A percentile compares a stretch with the other conserved stretches of the same genome.
Conservation (phyloP, 352 stramenopile genomes). For the Albugo candida region DNA sequence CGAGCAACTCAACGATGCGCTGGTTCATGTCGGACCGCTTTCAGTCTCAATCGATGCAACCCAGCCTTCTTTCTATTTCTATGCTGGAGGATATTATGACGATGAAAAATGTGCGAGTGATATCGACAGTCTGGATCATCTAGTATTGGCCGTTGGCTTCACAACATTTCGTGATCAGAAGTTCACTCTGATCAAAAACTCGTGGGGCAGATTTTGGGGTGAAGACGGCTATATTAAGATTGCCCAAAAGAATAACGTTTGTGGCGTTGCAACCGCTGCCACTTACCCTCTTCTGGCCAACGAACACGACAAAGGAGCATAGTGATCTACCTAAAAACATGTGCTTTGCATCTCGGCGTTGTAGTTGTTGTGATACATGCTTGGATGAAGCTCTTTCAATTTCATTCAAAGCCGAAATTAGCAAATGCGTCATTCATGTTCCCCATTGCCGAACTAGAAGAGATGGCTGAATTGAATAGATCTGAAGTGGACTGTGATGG, state of each 20-base stretch:
- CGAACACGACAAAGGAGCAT: background rate
- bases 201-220: conserved; percentile 86
- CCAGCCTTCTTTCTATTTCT: conserved; percentile 80
- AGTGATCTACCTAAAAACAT: too few species aligned
- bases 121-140: conserved; percentile 83
- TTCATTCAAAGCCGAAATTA: too few species aligned
- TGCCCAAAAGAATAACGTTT: conserved; percentile 86
- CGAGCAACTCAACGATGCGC: conserved; percentile 57
- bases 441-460: too few species aligned
- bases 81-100: conserved; percentile 70
- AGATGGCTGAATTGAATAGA: too few species aligned
- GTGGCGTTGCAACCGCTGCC: conserved; percentile 82
- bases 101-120: conserved; percentile 79
- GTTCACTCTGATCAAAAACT: conserved; percentile 92
- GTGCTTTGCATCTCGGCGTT: too few species aligned
- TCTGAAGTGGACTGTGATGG: too few species aligned
- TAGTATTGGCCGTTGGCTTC: conserved; percentile 81
- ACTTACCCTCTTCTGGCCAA: conserved; percentile 62
- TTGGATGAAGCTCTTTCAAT: too few species aligned
- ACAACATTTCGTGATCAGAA: conserved; percentile 76
- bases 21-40: conserved; percentile 61
- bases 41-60: conserved; percentile 78
- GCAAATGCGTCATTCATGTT: too few species aligned
- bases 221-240: conserved; percentile 87
- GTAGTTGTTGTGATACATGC: too few species aligned